phyloP scores from a whole-genome alignment of 768 basidiomycete species.

The Phlebiopsis flavidoalba region DNA sequence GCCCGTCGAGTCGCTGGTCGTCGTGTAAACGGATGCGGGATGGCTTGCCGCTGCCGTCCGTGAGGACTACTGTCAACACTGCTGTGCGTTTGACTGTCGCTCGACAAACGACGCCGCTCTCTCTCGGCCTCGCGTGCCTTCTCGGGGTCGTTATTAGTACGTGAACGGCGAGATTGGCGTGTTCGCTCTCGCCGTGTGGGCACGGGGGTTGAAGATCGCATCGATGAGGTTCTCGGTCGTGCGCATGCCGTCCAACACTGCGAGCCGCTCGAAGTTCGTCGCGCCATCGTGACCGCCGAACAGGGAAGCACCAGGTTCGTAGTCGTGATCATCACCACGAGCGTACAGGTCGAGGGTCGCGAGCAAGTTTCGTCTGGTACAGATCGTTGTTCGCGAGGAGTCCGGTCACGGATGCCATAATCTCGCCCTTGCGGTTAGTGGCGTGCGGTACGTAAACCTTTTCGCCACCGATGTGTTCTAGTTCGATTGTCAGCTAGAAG shows the following conservation, averaged over 20 bases:
- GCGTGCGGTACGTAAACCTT: conserved; percentile 57
- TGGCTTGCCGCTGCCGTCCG: conserved; percentile 7
- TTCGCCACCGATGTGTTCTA: conserved; percentile 51
- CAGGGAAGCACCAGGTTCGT: background rate
- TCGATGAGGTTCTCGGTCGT: conserved; percentile 75
- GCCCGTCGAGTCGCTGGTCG: conserved; percentile 9
- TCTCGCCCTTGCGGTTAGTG: conserved; percentile 64
- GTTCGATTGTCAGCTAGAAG: conserved; percentile 51
- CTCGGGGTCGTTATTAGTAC: conserved; percentile 19
- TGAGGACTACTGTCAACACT: conserved; percentile 2
- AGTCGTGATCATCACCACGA: conserved; percentile 12
- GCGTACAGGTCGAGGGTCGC: conserved; percentile 44
- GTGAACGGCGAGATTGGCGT: conserved; percentile 23
- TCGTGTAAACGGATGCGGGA: conserved; percentile 4
- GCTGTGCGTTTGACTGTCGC: conserved; percentile 8
- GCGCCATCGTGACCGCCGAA: conserved; percentile 9
- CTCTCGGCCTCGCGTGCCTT: conserved; percentile 4
- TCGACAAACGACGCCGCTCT: background rate
- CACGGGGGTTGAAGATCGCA: conserved; percentile 71
- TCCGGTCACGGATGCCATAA: conserved; percentile 60
- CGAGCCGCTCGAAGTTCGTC: conserved; percentile 35
- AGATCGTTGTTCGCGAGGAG: conserved; percentile 47
- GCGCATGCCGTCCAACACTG: conserved; percentile 48
- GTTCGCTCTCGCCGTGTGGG: conserved; percentile 15
- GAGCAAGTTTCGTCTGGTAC: conserved; percentile 43